These are phyloP conservation scores for Phylloporus arenicola DNA, from an alignment of 768 basidiomycete genomes.

Conservation along the genomic window DNA sequence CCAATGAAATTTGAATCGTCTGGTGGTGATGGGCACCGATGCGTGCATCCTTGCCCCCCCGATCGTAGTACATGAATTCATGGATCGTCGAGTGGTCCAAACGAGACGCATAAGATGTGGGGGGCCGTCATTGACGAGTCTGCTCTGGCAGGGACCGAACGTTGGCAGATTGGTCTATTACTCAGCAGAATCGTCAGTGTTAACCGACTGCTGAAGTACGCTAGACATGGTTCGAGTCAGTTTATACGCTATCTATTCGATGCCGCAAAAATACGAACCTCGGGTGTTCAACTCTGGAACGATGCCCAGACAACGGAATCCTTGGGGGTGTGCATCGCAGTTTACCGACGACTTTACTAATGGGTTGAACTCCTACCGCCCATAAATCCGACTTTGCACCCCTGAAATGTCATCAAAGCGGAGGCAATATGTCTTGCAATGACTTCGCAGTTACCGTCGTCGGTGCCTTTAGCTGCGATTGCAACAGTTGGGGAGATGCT, in stretches of 20 bases:
- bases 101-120: background rate
- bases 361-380: too few species aligned
- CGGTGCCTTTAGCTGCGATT: background rate
- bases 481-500: background rate
- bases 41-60: background rate
- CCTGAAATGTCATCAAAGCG: background rate
- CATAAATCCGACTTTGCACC: too few species aligned
- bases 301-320: too few species aligned
- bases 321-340: background rate
- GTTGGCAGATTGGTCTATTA: too few species aligned
- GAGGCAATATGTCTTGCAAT: background rate
- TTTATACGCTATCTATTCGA: background rate
- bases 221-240: background rate
- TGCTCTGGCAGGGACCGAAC: background rate
- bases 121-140: background rate
- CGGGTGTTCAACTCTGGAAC: background rate
- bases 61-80: background rate
- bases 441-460: background rate
- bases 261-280: background rate
- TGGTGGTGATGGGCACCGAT: background rate
- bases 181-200: too few species aligned
- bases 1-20: background rate
- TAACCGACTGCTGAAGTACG: background rate
- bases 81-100: background rate
- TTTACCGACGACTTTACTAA: background rate